Conservation (phyloP, 495 filamentous ascomycete species). For the Cercophora scortea region DNA sequence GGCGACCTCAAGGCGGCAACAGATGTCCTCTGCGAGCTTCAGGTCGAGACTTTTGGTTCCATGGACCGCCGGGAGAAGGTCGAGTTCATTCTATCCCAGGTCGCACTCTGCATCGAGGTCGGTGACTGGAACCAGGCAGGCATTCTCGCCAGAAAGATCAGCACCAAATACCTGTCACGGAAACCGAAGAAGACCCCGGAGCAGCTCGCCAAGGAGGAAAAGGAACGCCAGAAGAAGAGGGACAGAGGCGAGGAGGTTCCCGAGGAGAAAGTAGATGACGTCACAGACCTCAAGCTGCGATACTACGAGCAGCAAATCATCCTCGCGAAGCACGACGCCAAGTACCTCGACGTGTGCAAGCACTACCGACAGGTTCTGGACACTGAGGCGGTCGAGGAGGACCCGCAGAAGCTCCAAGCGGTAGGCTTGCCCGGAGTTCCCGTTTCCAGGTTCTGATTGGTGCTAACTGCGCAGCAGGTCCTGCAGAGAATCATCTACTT, state of each 20-base stretch:
- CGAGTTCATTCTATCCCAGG: slow-evolving; percentile 95
- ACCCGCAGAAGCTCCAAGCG: slow-evolving; percentile 72
- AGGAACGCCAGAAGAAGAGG: slow-evolving; percentile 67
- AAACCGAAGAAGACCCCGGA: slow-evolving; percentile 84
- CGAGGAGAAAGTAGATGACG: slow-evolving; percentile 74
- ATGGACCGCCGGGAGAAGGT: slow-evolving; percentile 97
- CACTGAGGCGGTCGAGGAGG: slow-evolving; percentile 87
- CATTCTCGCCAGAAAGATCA: slow-evolving; percentile 94
- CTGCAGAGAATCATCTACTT: slow-evolving; percentile 95
- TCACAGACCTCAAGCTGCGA: slow-evolving; percentile 89
- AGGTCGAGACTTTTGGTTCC: slow-evolving; percentile 97
- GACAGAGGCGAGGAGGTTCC: slow-evolving; percentile 76
- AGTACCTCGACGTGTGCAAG: slow-evolving; percentile 95
- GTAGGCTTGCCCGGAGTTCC: slow-evolving; percentile 43
- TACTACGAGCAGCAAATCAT: slow-evolving; percentile 97
- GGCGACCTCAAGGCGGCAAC: slow-evolving; percentile 84
- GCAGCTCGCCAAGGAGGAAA: slow-evolving; percentile 80
- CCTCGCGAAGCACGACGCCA: slow-evolving; percentile 90
- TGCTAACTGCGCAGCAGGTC: slow-evolving; percentile 42
- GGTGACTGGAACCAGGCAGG: slow-evolving; percentile 93
- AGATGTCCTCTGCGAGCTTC: slow-evolving; percentile 91
- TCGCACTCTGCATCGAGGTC: slow-evolving; percentile 88
- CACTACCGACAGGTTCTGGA: slow-evolving; percentile 93
- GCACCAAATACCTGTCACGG: slow-evolving; percentile 79
- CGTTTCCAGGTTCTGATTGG: neutral